Evolutionary conservation across 2,329 filamentous ascomycete species (phyloP).

Genomic region (Neofusicoccum laricinum): DNA sequence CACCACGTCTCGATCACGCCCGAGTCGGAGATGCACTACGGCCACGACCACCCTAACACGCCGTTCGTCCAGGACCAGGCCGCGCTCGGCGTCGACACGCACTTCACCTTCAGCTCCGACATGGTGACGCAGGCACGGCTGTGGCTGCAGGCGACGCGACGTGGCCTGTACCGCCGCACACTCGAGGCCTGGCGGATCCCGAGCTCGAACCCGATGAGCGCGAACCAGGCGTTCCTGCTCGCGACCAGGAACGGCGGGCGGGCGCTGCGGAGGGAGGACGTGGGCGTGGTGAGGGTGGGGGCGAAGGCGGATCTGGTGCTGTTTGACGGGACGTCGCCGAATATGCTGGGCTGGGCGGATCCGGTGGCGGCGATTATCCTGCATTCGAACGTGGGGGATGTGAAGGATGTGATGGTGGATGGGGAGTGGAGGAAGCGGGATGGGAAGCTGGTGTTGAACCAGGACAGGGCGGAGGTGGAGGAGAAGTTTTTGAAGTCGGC

Average conservation of each 20-base stretch:
- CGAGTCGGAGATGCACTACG: conserved; percentile 59
- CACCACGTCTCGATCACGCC: conserved; percentile 57
- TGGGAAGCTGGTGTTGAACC: conserved; percentile 32
- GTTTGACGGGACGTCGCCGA: conserved; percentile 49
- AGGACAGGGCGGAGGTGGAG: conserved; percentile 21
- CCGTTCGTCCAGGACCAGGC: conserved; percentile 50
- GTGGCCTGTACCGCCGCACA: conserved; percentile 37
- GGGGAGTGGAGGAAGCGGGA: conserved; percentile 50
- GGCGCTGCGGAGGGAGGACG: conserved; percentile 50
- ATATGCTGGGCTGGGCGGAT: conserved; percentile 54
- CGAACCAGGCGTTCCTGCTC: conserved; percentile 54
- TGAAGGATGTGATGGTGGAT: conserved; percentile 51
- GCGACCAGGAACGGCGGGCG: conserved; percentile 53
- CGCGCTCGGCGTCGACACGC: conserved; percentile 54
- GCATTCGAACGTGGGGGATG: conserved; percentile 53
- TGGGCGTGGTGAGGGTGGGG: conserved; percentile 50
- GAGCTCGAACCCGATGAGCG: conserved; percentile 51
- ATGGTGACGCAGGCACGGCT: conserved; percentile 48
- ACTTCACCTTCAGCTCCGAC: conserved; percentile 52
- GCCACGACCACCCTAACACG: conserved; percentile 47
- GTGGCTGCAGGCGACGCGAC: conserved; percentile 51
- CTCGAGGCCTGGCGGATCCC: conserved; percentile 45
- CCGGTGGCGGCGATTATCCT: conserved; percentile 57
- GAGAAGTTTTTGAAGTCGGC: conserved; percentile 23
- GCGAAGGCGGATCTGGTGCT: conserved; percentile 57